Conservation (phyloP, 2,329 filamentous ascomycete species). For the Sarocladium brachiariae region DNA sequence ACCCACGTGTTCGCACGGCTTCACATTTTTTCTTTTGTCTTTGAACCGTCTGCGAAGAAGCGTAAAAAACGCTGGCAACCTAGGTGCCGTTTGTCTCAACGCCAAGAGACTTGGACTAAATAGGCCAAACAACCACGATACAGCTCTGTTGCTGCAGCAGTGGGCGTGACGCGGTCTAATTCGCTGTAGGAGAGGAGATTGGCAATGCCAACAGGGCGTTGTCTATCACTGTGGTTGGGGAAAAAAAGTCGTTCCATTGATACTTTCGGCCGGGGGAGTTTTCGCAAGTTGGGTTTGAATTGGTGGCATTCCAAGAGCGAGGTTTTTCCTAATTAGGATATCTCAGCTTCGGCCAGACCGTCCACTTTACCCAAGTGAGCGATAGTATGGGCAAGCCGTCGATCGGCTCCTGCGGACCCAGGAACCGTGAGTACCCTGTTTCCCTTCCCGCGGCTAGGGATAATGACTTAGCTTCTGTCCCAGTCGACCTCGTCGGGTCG, state of each 20-base stretch:
- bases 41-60: no score
- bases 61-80: no score
- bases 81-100: no score
- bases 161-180: background rate
- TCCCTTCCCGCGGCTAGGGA: background rate
- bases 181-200: background rate
- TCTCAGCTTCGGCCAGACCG: constrained; percentile 23
- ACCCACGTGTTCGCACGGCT: background rate
- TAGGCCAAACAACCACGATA: no score
- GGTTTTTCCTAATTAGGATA: background rate
- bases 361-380: constrained; percentile 17
- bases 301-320: background rate
- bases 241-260: background rate
- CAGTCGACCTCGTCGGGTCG: no score
- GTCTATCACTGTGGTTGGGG: no score
- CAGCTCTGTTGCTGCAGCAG: no score
- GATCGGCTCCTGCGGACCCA: background rate
- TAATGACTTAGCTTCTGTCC: no score
- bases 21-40: no score
- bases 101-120: no score
- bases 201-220: background rate
- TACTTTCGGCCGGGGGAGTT: background rate
- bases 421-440: background rate
- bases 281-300: background rate
- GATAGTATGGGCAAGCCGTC: background rate